phyloP scores from a whole-genome alignment of 768 basidiomycete species.

The Naematelia encephala region DNA sequence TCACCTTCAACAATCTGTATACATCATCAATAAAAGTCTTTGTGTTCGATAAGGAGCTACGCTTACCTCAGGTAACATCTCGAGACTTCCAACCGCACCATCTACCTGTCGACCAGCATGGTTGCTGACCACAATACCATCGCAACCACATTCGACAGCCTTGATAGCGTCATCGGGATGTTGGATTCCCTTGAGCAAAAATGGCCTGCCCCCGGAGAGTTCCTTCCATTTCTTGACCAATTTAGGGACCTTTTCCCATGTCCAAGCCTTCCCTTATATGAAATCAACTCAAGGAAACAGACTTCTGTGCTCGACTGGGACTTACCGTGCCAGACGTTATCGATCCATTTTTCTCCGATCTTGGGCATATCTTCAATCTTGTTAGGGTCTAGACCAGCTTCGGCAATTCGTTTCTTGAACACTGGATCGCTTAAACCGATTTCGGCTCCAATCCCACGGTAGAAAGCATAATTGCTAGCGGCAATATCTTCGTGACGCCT shows the following conservation, averaged over 20 bases:
- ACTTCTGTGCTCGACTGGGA: too few species aligned
- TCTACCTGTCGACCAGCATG: slow-evolving; percentile 68
- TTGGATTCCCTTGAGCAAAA: slow-evolving; percentile 65
- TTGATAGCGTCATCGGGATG: slow-evolving; percentile 65
- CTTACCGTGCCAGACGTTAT: too few species aligned
- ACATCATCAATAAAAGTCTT: neutral
- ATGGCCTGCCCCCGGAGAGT: slow-evolving; percentile 57
- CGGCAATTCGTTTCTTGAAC: slow-evolving; percentile 45
- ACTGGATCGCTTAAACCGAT: slow-evolving; percentile 3
- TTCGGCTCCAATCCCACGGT: slow-evolving; percentile 23
- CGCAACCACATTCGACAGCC: slow-evolving; percentile 63
- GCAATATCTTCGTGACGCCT: slow-evolving; percentile 58
- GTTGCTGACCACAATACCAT: slow-evolving; percentile 74
- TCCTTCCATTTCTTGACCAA: slow-evolving; percentile 32
- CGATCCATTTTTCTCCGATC: slow-evolving; percentile 37
- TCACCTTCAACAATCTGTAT: slow-evolving; percentile 26
- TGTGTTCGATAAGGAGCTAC: too few species aligned
- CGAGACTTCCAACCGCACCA: slow-evolving; percentile 65
- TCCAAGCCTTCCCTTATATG: slow-evolving; percentile 56
- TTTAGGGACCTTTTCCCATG: slow-evolving; percentile 57
- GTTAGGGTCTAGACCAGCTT: slow-evolving; percentile 47
- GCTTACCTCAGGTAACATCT: slow-evolving; percentile 28
- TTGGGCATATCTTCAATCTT: slow-evolving; percentile 45
- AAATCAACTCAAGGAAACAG: too few species aligned
- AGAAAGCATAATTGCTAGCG: slow-evolving; percentile 55